Percentiles rank a stretch among this genome's conserved stretches.
These are phyloP conservation scores for Plasmodium inui DNA, from an alignment of 169 alveolate genomes.

Conservation along the genomic window DNA sequence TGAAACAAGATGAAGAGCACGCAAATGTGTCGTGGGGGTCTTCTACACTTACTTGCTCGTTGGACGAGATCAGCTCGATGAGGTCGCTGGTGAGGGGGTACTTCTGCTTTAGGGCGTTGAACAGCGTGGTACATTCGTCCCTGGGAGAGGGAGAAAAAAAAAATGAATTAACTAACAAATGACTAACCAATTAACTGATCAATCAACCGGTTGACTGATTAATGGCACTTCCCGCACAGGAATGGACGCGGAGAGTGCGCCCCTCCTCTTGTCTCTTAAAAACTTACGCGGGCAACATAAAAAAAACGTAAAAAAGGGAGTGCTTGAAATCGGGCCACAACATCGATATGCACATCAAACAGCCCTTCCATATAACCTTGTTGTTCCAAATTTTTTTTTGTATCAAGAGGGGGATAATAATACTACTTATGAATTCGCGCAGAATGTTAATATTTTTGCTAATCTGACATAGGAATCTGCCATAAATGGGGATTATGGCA, in stretches of 20 bases:
- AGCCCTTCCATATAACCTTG: conserved; percentile 74
- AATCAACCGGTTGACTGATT: not conserved
- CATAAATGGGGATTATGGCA: conserved; percentile 72
- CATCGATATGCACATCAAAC: conserved; percentile 72
- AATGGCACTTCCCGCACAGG: not conserved
- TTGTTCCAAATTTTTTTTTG: conserved; percentile 75
- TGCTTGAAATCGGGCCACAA: conserved; percentile 74
- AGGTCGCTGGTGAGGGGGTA: conserved; percentile 47
- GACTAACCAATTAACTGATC: not conserved
- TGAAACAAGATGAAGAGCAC: not conserved
- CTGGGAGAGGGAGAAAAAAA: conserved; percentile 33
- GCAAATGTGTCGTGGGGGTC: not conserved
- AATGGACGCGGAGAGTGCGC: not conserved
- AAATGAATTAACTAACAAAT: conserved; percentile 21
- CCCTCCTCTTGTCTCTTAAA: not conserved
- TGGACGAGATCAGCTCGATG: conserved; percentile 54
- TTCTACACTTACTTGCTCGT: conserved; percentile 59
- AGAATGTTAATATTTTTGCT: conserved; percentile 61
- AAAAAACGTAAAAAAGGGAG: conserved; percentile 65
- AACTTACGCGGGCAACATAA: conserved; percentile 74
- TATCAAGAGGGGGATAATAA: conserved; percentile 72
- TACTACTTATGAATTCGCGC: conserved; percentile 71
- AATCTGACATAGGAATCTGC: conserved; percentile 69
- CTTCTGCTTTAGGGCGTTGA: conserved; percentile 62
- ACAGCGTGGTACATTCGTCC: conserved; percentile 52